phyloP scores from a whole-genome alignment of 805 yeast genomes.

The Tetrapisispora taiwanensis region DNA sequence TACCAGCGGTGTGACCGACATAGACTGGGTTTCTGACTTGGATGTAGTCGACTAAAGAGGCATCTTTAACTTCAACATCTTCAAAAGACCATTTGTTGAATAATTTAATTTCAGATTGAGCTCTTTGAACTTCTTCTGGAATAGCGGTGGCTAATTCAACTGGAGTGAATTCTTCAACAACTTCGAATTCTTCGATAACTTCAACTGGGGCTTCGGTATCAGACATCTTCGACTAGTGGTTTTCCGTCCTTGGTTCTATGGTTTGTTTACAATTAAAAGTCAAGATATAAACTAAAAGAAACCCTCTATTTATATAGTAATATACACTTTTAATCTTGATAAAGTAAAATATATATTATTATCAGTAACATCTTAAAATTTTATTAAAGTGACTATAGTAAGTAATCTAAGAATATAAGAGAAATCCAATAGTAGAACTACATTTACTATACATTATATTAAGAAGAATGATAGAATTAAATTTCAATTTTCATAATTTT shows the following conservation, averaged over 20 bases:
- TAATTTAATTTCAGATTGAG: slow-evolving; percentile 91
- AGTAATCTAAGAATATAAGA: background rate
- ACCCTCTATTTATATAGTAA: background rate
- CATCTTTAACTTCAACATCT: slow-evolving; percentile 95
- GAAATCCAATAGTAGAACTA: background rate
- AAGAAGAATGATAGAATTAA: background rate
- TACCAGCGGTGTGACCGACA: slow-evolving; percentile 98
- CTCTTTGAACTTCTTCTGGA: slow-evolving; percentile 94
- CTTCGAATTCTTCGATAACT: slow-evolving; percentile 51
- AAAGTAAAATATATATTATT: too few species aligned
- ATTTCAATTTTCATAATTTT: background rate
- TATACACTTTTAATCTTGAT: background rate
- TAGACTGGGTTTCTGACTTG: slow-evolving; percentile 97
- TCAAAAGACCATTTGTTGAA: slow-evolving; percentile 99
- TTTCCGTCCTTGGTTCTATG: slow-evolving; percentile 7
- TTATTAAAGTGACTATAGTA: background rate
- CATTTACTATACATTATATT: background rate
- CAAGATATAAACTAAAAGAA: background rate
- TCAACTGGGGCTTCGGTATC: slow-evolving; percentile 65
- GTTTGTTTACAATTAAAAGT: background rate
- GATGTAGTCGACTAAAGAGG: slow-evolving; percentile 95
- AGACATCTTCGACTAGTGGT: slow-evolving; percentile 48
- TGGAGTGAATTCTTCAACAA: slow-evolving; percentile 66
- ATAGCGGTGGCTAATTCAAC: slow-evolving; percentile 86
- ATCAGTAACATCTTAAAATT: background rate